Evolutionary conservation across 768 basidiomycete genomes (phyloP), one percentile per base, ranked within the genome.

Genomic region (Amanita inopinata): DNA sequence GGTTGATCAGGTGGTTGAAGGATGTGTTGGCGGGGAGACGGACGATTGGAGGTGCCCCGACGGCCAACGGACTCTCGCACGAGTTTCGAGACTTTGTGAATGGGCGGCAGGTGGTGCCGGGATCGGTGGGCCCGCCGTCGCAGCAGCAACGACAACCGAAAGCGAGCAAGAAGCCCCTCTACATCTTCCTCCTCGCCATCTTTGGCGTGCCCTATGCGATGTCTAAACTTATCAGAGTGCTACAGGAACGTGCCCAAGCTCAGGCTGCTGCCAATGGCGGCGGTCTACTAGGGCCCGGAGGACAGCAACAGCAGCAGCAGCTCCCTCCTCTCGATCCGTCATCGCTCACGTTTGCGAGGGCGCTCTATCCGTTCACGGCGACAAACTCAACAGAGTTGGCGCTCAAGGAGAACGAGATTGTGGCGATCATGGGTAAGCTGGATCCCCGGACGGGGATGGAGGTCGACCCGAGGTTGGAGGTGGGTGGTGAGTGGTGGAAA

Each of bases 191-290:
- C 51, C 76, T 97, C 45, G 90, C 93, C 19, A 78, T 96, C 44
- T 71, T 98, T 54, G 96, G 96, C 41, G 62, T 99, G 36, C 96
- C 94, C 0, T 97, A 84, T 52, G 80, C 83, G 40, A 96, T 99
- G 90, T 75, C 86, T 42, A 83, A 81, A 52, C 79, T 99, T 49
- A 80, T 98, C 54, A 78, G 74, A 45, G 63, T 89, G 12, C 73
- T 96, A 33, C 71, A 77, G 38, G 75, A 74, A 47, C 79, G 84
- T 15, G 76, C 74, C 6, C 67, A 66, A 27, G 66, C 63, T 4
- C 67, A 73, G 65, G 54, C 69, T 58, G 48, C 62, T 49, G 51
- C 67, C 59, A 58, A 57, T 25, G 63, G 66, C 20, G 58, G 57
- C 14, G 45, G 57, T n/a, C 57, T 65, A 6, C 64, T 62, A 28